Percentiles rank a stretch among this genome's conserved stretches.
These are phyloP conservation scores for Maudiozyma pseudohumilis DNA, from an alignment of 805 yeast species.

Conservation along the genomic window DNA sequence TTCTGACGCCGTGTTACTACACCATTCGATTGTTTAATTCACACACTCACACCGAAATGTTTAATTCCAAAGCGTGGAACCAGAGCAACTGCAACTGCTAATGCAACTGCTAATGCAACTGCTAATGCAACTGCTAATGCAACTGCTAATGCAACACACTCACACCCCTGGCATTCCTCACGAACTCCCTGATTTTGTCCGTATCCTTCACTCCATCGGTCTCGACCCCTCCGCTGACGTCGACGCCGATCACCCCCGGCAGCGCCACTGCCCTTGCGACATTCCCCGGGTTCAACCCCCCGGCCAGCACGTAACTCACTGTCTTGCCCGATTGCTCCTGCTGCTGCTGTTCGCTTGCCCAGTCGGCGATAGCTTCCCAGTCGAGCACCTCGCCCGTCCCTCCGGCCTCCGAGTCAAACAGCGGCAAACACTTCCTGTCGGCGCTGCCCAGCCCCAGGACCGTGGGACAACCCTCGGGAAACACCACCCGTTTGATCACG, in stretches of 20 bases:
- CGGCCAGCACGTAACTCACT: conserved; percentile 59
- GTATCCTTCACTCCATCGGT: conserved; percentile 64
- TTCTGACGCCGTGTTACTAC: no score
- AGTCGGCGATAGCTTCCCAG: conserved; percentile 47
- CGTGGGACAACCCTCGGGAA: conserved; percentile 43
- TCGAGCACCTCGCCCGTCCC: conserved; percentile 81
- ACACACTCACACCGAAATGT: no score
- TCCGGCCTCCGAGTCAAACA: conserved; percentile 82
- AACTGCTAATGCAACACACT: no score
- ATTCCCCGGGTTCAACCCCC: conserved; percentile 76
- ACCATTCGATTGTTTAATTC: no score
- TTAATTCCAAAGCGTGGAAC: no score
- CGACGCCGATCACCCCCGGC: conserved; percentile 73
- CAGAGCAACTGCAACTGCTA: no score
- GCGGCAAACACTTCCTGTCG: conserved; percentile 27
- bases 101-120: no score
- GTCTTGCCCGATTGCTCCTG: conserved; percentile 25
- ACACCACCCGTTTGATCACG: conserved; percentile 57
- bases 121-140: no score
- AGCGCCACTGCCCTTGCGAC: conserved; percentile 43
- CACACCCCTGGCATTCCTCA: conserved; percentile 51
- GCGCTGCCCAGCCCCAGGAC: conserved; percentile 23
- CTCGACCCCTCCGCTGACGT: conserved; percentile 94
- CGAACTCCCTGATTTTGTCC: conserved; percentile 49
- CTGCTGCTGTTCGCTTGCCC: conserved; percentile 22